phyloP scores from a whole-genome alignment of 805 yeast genomes.

The Babjeviella inositovora region DNA sequence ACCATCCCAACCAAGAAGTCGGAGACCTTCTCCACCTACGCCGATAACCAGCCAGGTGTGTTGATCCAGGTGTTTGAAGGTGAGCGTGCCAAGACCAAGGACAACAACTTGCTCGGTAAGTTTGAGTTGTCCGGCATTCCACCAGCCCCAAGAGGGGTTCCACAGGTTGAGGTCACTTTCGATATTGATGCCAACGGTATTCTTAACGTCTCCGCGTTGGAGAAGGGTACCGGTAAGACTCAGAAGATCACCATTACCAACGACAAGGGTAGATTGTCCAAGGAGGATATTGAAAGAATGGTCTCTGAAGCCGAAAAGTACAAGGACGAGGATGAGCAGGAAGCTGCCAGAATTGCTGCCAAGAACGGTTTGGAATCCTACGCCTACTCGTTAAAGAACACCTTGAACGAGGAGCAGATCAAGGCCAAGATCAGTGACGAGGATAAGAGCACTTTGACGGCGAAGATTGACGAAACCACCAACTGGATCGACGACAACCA shows the following conservation, averaged over 20 bases:
- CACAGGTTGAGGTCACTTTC: slow-evolving; percentile 24
- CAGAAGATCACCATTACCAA: slow-evolving; percentile 26
- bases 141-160: slow-evolving; percentile 29
- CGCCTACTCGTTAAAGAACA: slow-evolving; percentile 21
- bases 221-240: slow-evolving; percentile 25
- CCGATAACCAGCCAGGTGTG: slow-evolving; percentile 98
- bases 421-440: slow-evolving; percentile 22
- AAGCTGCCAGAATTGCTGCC: slow-evolving; percentile 20
- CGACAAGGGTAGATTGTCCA: slow-evolving; percentile 26
- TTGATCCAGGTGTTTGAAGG: slow-evolving; percentile 95
- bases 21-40: slow-evolving; percentile 90
- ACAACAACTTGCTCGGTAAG: slow-evolving; percentile 62
- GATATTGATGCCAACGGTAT: slow-evolving; percentile 27
- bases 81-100: slow-evolving; percentile 93
- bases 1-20: slow-evolving; percentile 97
- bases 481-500: slow-evolving; percentile 19
- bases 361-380: slow-evolving; percentile 26
- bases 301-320: slow-evolving; percentile 24
- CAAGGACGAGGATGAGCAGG: slow-evolving; percentile 23
- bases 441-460: slow-evolving; percentile 20
- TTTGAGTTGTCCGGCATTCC: slow-evolving; percentile 37
- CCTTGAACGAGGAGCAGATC: slow-evolving; percentile 21
- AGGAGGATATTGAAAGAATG: slow-evolving; percentile 27
- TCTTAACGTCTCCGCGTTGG: slow-evolving; percentile 23
- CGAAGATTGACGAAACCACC: slow-evolving; percentile 22